Base-by-base conservation (phyloP, 164 flowering plant species). In the Stephania yunnanensis region DNA sequence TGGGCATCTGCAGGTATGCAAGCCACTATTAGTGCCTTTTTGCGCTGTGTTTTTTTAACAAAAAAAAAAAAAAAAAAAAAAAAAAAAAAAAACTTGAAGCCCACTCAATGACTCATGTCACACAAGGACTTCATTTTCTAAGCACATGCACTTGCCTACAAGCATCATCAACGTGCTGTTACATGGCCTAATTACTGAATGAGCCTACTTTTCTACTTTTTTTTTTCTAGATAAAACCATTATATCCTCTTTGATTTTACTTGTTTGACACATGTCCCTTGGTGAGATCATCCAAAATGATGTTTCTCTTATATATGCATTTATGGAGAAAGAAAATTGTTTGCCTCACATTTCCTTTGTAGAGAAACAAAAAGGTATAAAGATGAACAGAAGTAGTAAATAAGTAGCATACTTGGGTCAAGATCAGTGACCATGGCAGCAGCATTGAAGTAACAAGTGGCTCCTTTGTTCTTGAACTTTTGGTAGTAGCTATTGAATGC, bases 401-500 rank as follows among this genome's bases (percentile, higher is more conserved):
- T 58, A 5, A 69, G 42, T 61, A 31, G 9, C 91, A 89, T 86
- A 92, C 97, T 89, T 48, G 97, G 98, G 79, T 94, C 88, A 68
- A 80, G 85, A 6, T 85, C 88, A 42, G 91, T 85, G 78, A 81
- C 78, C 75, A 92, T 69, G 70, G 92, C 97, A 76, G 98, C 90
- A 75, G 85, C 85, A 77, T 81, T 86, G 89, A 94, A 92, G 82
- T 82, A 87, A 80, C 95, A 92, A 68, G 85, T 79, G n/a, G 80
- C 97, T 42, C 93, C 98, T 55, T 82, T 86, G 84, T 84, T 79
- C 84, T 91, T 89, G 84, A 81, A 80, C 68, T 80, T 88, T 79
- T 92, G 97, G 76, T 84, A 92, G 78, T 92, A 94, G 83, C 77
- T 85, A 77, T 94, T 92, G 86, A 94, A 94, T 58, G 92, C 91